Evolutionary conservation across 768 basidiomycete genomes (phyloP).

Genomic region (Strobilomyces dryophilus): DNA sequence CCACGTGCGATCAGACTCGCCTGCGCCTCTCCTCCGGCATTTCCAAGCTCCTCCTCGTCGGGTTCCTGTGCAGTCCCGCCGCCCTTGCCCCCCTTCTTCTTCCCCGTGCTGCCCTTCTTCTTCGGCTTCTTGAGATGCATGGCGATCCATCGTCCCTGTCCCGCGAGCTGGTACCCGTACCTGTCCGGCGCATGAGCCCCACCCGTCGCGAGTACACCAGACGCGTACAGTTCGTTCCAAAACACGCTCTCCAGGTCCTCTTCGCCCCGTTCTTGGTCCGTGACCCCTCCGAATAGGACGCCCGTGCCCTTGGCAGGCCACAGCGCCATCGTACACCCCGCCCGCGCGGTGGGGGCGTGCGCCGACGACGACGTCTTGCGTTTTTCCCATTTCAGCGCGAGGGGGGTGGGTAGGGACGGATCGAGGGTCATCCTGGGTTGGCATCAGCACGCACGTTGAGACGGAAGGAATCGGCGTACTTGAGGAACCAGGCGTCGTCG

Average conservation of each 20-base stretch:
- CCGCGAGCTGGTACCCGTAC: constrained; percentile 71
- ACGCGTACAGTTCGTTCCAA: constrained; percentile 71
- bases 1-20: not conserved
- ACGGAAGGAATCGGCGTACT: constrained; percentile 36
- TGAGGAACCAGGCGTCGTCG: constrained; percentile 87
- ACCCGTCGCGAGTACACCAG: too few relatives aligned
- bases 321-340: constrained; percentile 83
- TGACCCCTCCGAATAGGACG: constrained; percentile 84
- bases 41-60: constrained; percentile 8
- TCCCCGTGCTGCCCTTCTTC: constrained; percentile 37
- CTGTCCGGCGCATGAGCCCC: constrained; percentile 35
- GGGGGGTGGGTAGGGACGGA: constrained; percentile 22
- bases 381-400: constrained; percentile 81
- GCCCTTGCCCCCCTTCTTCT: constrained; percentile 40
- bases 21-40: constrained; percentile 7
- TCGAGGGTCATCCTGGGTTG: constrained; percentile 32
- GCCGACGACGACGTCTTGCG: constrained; percentile 64
- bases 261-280: constrained; percentile 81
- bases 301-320: constrained; percentile 70
- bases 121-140: constrained; percentile 63
- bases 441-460: not conserved
- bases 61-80: not conserved
- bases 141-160: constrained; percentile 75
- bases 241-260: constrained; percentile 83
- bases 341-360: constrained; percentile 60